Evolutionary conservation across 2,329 filamentous ascomycete species (phyloP).

Genomic region (Cytospora leucostoma): DNA sequence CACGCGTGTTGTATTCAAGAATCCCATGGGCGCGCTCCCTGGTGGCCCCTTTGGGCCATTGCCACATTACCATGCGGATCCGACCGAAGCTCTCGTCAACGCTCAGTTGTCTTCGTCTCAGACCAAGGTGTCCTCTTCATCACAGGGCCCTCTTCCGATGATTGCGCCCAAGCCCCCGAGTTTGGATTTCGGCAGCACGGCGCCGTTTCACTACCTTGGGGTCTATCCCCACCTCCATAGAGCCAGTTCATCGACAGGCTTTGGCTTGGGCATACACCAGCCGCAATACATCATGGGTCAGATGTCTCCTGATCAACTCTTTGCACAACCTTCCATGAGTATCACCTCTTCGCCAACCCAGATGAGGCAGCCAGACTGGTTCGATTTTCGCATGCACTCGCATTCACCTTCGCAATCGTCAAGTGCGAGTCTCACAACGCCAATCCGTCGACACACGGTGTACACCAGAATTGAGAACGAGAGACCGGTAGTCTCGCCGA

Average conservation of each 20-base stretch:
- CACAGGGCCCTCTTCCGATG: conserved; percentile 40
- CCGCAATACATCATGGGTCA: conserved; percentile 25
- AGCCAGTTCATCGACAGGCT: conserved; percentile 30
- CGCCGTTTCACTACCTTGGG: conserved; percentile 36
- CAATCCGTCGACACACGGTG: conserved; percentile 11
- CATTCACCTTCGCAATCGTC: conserved; percentile 14
- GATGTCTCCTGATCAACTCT: conserved; percentile 18
- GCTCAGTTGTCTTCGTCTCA: conserved; percentile 45
- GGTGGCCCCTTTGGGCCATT: conserved; percentile 49
- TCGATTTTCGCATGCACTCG: conserved; percentile 14
- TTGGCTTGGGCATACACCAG: conserved; percentile 22
- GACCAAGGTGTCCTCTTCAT: conserved; percentile 42
- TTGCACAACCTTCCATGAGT: conserved; percentile 1
- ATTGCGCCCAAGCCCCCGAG: conserved; percentile 56
- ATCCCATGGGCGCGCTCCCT: conserved; percentile 63
- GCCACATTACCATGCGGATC: conserved; percentile 45
- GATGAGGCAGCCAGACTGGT: conserved; percentile 20
- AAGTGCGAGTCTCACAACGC: neutral
- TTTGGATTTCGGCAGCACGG: conserved; percentile 38
- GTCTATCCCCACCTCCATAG: conserved; percentile 36
- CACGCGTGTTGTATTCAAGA: conserved; percentile 78
- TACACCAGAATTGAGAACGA: conserved; percentile 11
- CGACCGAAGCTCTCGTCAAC: conserved; percentile 49
- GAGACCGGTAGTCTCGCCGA: conserved; percentile 9
- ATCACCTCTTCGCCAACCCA: conserved; percentile 17